Evolutionary conservation across 2,329 filamentous ascomycete genomes (phyloP), one percentile per base, ranked within the genome.

Genomic region (Celoporthe dispersa): DNA sequence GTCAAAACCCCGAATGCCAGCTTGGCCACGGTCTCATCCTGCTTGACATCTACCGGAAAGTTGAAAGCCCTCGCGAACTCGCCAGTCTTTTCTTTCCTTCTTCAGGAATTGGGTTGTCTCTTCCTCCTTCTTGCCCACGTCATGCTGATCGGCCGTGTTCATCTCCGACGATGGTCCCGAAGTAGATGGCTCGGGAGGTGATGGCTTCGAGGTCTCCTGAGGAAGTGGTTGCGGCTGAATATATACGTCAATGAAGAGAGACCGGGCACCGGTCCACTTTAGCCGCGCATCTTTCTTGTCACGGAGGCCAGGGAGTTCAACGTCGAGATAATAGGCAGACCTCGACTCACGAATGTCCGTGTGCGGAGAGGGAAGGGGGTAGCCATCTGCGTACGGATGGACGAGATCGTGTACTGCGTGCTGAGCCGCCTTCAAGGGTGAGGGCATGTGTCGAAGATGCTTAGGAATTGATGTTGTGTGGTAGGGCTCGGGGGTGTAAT

Each of bases 71-170:
- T 25, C 0, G 63, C 63, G 5, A 65, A 51, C 31, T 65, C 48
- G 31, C 63, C 63, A n/a, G 22, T 65, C 63, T 65, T 65, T 65
- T 19, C 63, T 65, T 22, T 65, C 63, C 44, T 37, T n/a, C 48
- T 65, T 65, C 33, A 65, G 7, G 22, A 55, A 65, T 5, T 65
- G 63, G 9, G 48, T 33, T 5, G 63, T 1, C 33, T 65, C 48
- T 14, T 65, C 63, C 44, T 25, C 25, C 33, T 53, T 55, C 8
- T 55, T 65, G 48, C 9, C 7, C 63, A 37, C 35, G 12, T 64
- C 37, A n/a, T 33, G 25, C 62, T 33, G 25, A 14, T 12, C 35
- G 7, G 25, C 19, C 28, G 48, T 48, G 1, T 55, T 4, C 63
- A 25, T 65, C 12, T 55, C 44, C 28, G 63, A 5, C 31, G 31